Conservation (phyloP, 768 basidiomycete species). For the Russula dissimulans region DNA sequence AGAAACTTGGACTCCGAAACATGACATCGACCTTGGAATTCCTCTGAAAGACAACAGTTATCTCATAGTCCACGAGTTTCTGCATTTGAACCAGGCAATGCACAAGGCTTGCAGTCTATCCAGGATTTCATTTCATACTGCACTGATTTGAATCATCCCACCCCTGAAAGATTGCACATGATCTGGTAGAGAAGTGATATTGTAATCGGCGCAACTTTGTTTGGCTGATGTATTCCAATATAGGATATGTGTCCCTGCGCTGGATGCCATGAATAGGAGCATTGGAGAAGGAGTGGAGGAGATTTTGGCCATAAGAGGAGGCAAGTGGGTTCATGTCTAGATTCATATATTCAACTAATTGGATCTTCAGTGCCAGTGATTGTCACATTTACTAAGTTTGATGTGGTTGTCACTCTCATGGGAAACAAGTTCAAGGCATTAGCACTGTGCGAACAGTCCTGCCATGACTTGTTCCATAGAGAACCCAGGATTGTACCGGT, state of each 20-base stretch:
- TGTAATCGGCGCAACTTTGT: no score
- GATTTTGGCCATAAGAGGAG: background rate
- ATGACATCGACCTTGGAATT: background rate
- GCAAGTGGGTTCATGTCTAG: background rate
- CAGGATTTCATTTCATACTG: background rate
- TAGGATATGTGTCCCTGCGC: slow-evolving; percentile 2
- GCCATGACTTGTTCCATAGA: background rate
- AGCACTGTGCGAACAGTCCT: background rate
- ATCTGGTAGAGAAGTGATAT: background rate
- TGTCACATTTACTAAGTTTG: slow-evolving; percentile 6
- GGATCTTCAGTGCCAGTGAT: background rate
- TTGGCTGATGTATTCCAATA: background rate
- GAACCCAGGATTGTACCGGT: background rate
- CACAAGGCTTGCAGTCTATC: background rate
- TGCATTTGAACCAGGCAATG: background rate
- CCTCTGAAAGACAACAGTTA: background rate
- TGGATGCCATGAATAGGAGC: background rate
- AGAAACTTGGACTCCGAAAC: no score
- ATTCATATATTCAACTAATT: no score
- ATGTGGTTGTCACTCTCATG: background rate
- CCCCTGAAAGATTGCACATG: background rate
- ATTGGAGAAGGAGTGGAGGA: background rate
- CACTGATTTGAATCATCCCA: background rate
- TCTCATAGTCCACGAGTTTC: slow-evolving; percentile 4
- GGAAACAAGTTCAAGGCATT: background rate